Percentiles rank a stretch among this genome's conserved stretches.
Conservation (phyloP, 371 early-diverging fungal genomes). For the Mucor racemosus region DNA sequence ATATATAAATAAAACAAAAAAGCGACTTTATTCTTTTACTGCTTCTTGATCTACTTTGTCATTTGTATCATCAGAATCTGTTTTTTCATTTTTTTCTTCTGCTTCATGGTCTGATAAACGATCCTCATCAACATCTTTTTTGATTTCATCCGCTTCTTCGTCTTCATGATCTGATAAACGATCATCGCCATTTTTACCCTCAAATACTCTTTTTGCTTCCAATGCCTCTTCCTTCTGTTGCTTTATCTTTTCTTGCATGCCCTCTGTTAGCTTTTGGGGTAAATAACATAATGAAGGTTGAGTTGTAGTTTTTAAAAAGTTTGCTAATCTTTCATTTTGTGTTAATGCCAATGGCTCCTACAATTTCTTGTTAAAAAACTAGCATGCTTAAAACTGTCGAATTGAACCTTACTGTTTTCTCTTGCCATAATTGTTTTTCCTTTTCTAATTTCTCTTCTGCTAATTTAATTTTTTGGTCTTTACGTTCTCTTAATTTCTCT, state of each 20-base stretch:
- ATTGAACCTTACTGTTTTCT: not conserved
- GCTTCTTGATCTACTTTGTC: not conserved
- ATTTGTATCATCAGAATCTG: not conserved
- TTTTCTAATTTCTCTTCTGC: conserved; percentile 37
- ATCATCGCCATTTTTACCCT: conserved; percentile 24
- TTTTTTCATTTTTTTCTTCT: not conserved
- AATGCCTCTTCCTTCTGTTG: conserved; percentile 31
- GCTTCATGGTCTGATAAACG: not conserved
- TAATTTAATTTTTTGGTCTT: conserved; percentile 41
- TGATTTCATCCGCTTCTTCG: conserved; percentile 9
- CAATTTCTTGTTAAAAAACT: not conserved
- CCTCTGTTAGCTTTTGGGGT: conserved; percentile 50
- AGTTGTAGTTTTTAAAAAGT: conserved; percentile 51
- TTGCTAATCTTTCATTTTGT: conserved; percentile 35
- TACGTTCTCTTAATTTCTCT: conserved; percentile 46
- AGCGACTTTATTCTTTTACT: not conserved
- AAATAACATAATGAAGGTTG: conserved; percentile 54
- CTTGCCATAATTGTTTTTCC: conserved; percentile 22
- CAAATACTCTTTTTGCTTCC: conserved; percentile 28
- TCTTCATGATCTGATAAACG: conserved; percentile 14
- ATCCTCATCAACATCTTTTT: not conserved
- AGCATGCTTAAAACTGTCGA: not conserved
- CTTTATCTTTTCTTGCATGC: conserved; percentile 26
- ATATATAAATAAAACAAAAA: not conserved
- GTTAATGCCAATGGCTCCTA: conserved; percentile 32